Evolutionary conservation across 805 yeast genomes (phyloP).

Genomic region (Saccharomyces jurei): DNA sequence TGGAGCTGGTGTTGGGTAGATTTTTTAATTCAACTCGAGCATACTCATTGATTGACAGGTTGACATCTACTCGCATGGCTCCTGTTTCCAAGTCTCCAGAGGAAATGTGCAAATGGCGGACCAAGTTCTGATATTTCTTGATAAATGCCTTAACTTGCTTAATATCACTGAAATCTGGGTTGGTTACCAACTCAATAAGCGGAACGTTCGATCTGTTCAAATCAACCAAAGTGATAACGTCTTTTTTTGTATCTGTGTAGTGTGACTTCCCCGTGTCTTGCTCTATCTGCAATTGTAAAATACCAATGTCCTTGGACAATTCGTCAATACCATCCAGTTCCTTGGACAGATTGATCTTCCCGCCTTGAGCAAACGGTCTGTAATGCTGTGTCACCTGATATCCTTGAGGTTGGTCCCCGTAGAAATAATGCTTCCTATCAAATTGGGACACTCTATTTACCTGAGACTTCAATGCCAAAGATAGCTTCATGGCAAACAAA

Average conservation of each 20-base stretch:
- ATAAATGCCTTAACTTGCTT: constrained; percentile 71
- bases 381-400: constrained; percentile 91
- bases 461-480: constrained; percentile 55
- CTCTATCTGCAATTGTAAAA: constrained; percentile 82
- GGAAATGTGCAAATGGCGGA: constrained; percentile 63
- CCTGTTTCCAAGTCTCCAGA: constrained; percentile 92
- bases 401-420: constrained; percentile 93
- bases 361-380: constrained; percentile 68
- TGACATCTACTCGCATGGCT: constrained; percentile 91
- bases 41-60: constrained; percentile 68
- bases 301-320: constrained; percentile 42
- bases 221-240: constrained; percentile 47
- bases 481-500: constrained; percentile 61
- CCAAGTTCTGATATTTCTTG: constrained; percentile 66
- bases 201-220: constrained; percentile 81
- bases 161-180: constrained; percentile 69
- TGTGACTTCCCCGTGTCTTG: constrained; percentile 88
- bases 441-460: constrained; percentile 56
- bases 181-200: constrained; percentile 82
- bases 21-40: constrained; percentile 84
- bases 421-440: constrained; percentile 93
- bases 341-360: constrained; percentile 42
- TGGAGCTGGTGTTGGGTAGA: constrained; percentile 75
- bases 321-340: constrained; percentile 47
- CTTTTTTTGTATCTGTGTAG: constrained; percentile 33